Conservation (phyloP, 1,284 basidiomycete genomes). For the Xerocomus minutiporus region DNA sequence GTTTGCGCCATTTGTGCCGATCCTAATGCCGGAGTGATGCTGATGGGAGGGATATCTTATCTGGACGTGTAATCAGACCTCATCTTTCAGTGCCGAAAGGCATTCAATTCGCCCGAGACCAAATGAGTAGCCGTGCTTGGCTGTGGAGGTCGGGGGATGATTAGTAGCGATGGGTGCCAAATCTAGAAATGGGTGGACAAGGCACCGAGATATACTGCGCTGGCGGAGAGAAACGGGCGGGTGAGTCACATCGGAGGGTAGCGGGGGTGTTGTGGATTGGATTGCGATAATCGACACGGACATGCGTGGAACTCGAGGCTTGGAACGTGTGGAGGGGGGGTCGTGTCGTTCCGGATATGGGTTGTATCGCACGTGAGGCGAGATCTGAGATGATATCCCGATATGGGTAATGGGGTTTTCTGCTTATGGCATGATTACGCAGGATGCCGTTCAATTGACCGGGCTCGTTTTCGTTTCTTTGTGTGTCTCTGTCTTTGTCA, state of each 20-base stretch:
- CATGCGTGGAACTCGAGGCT: slow-evolving; percentile 31
- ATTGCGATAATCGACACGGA: slow-evolving; percentile 31
- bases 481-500: slow-evolving; percentile 28
- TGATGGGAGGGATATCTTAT: slow-evolving; percentile 3
- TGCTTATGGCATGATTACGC: slow-evolving; percentile 31
- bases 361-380: slow-evolving; percentile 23
- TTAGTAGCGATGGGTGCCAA: slow-evolving; percentile 7
- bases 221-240: not conserved
- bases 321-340: slow-evolving; percentile 26
- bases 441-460: slow-evolving; percentile 23
- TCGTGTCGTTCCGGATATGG: slow-evolving; percentile 14
- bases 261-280: slow-evolving; percentile 6
- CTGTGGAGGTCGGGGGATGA: slow-evolving; percentile 11
- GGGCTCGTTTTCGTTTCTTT: slow-evolving; percentile 24
- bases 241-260: not conserved
- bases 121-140: not conserved
- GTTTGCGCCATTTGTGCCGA: slow-evolving; percentile 6
- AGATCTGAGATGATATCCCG: slow-evolving; percentile 29
- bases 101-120: not conserved
- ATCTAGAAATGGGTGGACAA: slow-evolving; percentile 12
- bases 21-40: slow-evolving; percentile 4
- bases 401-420: slow-evolving; percentile 16
- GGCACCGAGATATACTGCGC: slow-evolving; percentile 14
- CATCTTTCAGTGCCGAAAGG: not conserved
- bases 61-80: not conserved